These are phyloP conservation scores for Lonicera japonica DNA, from an alignment of 129 eudicot species.

Conservation along the genomic window DNA sequence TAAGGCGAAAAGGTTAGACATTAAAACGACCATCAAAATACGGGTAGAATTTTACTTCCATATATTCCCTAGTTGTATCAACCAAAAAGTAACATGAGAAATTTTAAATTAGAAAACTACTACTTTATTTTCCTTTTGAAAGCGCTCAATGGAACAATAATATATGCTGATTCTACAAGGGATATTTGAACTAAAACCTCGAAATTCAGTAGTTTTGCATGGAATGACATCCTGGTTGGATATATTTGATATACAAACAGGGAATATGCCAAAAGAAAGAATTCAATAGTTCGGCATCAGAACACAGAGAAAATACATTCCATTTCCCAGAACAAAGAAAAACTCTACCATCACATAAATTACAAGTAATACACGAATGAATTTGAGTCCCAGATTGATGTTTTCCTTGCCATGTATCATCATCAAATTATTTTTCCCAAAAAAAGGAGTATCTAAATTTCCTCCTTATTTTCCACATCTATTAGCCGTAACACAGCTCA, in stretches of 20 bases:
- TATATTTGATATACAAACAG: not conserved
- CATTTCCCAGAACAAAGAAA: slow-evolving; percentile 13
- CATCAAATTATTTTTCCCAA: slow-evolving; percentile 20
- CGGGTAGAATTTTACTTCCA: too few species aligned
- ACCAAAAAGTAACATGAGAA: too few species aligned
- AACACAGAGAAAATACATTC: not conserved
- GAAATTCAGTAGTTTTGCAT: too few species aligned
- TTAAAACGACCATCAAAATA: too few species aligned
- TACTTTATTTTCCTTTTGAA: too few species aligned
- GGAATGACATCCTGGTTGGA: too few species aligned
- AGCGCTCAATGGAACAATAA: too few species aligned
- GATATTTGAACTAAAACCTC: too few species aligned
- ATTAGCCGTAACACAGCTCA: slow-evolving; percentile 27
- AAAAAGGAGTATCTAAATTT: slow-evolving; percentile 12
- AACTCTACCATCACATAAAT: slow-evolving; percentile 17
- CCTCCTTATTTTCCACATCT: slow-evolving; percentile 30
- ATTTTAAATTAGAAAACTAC: too few species aligned
- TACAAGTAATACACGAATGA: slow-evolving; percentile 30
- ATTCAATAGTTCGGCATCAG: not conserved
- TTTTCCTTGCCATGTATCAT: slow-evolving; percentile 3
- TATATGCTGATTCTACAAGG: too few species aligned
- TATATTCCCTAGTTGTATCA: too few species aligned
- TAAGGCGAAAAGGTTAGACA: too few species aligned
- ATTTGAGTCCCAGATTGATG: slow-evolving; percentile 11
- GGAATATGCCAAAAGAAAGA: not conserved